These are phyloP conservation scores for Candida dajiaensis DNA, from an alignment of 805 yeast genomes.

Conservation along the genomic window DNA sequence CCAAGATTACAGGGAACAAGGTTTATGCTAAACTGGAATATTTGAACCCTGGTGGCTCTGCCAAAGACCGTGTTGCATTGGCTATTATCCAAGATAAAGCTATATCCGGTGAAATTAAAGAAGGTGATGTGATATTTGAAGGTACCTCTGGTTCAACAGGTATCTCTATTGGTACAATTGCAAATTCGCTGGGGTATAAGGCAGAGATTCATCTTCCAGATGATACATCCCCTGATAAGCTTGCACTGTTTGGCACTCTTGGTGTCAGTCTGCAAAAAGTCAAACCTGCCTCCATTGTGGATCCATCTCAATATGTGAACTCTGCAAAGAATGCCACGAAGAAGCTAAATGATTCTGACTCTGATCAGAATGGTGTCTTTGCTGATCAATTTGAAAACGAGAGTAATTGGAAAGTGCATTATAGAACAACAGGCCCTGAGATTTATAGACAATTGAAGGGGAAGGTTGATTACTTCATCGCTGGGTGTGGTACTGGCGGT, in stretches of 20 bases:
- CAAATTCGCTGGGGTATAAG: constrained; percentile 80
- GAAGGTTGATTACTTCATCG: constrained; percentile 65
- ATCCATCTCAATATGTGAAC: constrained; percentile 88
- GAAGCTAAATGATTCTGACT: constrained; percentile 31
- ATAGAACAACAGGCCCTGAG: constrained; percentile 85
- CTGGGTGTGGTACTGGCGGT: constrained; percentile 97
- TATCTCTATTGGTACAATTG: constrained; percentile 85
- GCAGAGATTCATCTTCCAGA: constrained; percentile 94
- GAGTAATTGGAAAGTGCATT: constrained; percentile 83
- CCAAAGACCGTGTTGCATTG: constrained; percentile 90
- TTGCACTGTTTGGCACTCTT: constrained; percentile 59
- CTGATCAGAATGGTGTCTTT: constrained; percentile 59
- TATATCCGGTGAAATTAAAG: constrained; percentile 42
- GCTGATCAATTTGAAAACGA: constrained; percentile 96
- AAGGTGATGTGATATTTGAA: constrained; percentile 77
- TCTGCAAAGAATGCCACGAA: constrained; percentile 68
- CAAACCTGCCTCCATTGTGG: constrained; percentile 92
- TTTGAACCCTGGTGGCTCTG: constrained; percentile 89
- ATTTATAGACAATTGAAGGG: constrained; percentile 70
- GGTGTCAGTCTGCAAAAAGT: constrained; percentile 86
- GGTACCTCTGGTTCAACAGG: constrained; percentile 98
- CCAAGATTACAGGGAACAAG: constrained; percentile 69
- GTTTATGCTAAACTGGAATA: constrained; percentile 85
- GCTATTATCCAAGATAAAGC: constrained; percentile 76
- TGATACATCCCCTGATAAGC: constrained; percentile 83